These are phyloP conservation scores for Clavispora asparagi DNA, from an alignment of 805 yeast genomes.

Conservation along the genomic window DNA sequence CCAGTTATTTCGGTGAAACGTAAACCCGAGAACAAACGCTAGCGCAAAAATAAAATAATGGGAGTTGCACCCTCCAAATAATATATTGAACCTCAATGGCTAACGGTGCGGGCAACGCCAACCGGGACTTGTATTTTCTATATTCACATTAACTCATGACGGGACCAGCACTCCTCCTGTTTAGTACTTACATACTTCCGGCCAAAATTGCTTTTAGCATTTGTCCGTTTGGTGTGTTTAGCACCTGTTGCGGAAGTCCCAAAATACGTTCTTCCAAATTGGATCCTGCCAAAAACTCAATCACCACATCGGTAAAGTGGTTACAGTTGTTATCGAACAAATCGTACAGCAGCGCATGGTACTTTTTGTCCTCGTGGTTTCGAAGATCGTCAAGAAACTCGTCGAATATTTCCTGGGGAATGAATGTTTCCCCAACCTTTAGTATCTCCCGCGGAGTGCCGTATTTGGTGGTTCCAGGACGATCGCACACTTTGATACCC, in stretches of 20 bases:
- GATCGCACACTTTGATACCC: constrained; percentile 40
- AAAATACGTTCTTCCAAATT: constrained; percentile 50
- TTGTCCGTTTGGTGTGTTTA: constrained; percentile 32
- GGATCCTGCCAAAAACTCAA: constrained; percentile 54
- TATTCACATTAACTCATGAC: too few relatives aligned
- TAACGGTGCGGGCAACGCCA: too few relatives aligned
- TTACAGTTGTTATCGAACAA: constrained; percentile 63
- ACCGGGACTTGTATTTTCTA: too few relatives aligned
- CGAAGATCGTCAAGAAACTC: constrained; percentile 50
- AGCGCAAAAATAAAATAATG: too few relatives aligned
- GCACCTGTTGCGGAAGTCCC: constrained; percentile 48
- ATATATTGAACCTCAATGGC: too few relatives aligned
- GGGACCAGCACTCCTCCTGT: too few relatives aligned
- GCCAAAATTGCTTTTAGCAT: constrained; percentile 31
- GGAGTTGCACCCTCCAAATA: too few relatives aligned
- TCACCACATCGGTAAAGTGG: constrained; percentile 55
- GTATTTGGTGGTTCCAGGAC: constrained; percentile 53
- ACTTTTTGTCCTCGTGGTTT: constrained; percentile 34
- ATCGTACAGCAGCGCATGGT: constrained; percentile 45
- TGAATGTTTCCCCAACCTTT: constrained; percentile 48
- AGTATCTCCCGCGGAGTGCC: constrained; percentile 52
- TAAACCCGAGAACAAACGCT: too few relatives aligned
- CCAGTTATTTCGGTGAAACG: neutral
- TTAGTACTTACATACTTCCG: constrained; percentile 3
- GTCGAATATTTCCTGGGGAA: constrained; percentile 46